Conservation (phyloP, 1,139 yeast species). For the Wickerhamiella pararugosa region DNA sequence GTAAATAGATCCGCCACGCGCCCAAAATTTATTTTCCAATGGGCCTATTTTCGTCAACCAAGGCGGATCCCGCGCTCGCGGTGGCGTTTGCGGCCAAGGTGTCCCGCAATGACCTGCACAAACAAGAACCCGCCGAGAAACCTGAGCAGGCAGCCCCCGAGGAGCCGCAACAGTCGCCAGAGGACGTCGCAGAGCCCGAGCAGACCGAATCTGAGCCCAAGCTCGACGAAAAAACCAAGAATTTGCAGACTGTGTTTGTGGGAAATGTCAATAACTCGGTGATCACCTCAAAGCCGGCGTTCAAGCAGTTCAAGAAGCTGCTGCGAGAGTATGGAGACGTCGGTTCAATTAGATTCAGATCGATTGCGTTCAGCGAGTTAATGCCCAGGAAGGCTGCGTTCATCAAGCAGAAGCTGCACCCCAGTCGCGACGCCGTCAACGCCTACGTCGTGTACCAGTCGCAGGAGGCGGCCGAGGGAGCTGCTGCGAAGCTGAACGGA, state of each 20-base stretch:
- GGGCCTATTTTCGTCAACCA: conserved; percentile 12
- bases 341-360: conserved; percentile 55
- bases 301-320: conserved; percentile 48
- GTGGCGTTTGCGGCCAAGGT: conserved; percentile 3
- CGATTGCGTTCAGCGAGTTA: conserved; percentile 78
- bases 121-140: conserved; percentile 10
- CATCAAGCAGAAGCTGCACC: conserved; percentile 64
- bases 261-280: conserved; percentile 67
- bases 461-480: conserved; percentile 35
- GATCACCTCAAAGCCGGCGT: conserved; percentile 45
- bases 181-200: conserved; percentile 8
- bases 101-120: conserved; percentile 6
- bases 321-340: conserved; percentile 47
- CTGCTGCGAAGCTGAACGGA: conserved; percentile 47
- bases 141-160: conserved; percentile 15
- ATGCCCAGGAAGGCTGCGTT: conserved; percentile 88
- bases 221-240: conserved; percentile 11
- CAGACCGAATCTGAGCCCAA: conserved; percentile 5
- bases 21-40: conserved; percentile 6
- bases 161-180: conserved; percentile 9
- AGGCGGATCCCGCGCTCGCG: conserved; percentile 4
- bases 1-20: not conserved
- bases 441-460: conserved; percentile 70
- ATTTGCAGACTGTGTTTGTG: conserved; percentile 68
- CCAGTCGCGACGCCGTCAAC: conserved; percentile 65